Conservation (phyloP, 192 early-diverging fungal genomes). For the Jimgerdemannia lactiflua region DNA sequence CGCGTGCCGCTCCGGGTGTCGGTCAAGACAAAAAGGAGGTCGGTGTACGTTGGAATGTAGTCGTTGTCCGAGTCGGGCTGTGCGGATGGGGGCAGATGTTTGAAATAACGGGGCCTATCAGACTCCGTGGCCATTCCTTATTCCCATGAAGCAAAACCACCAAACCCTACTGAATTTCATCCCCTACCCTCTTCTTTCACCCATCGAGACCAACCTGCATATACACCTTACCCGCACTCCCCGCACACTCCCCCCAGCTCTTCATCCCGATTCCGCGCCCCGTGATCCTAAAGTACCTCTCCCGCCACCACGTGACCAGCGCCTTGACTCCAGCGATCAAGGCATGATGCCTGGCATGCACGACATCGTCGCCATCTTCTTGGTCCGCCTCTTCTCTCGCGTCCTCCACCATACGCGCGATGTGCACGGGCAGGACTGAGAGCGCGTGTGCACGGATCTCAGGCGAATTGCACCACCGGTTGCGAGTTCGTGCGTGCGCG, state of each 20-base stretch:
- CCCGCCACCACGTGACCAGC: slow-evolving; percentile 27
- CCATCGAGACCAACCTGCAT: background rate
- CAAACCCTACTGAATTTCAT: no score
- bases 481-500: slow-evolving; percentile 49
- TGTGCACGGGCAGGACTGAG: slow-evolving; percentile 8
- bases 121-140: background rate
- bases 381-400: no score
- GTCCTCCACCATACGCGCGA: background rate
- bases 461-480: slow-evolving; percentile 49
- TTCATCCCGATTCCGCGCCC: slow-evolving; percentile 13
- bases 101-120: slow-evolving; percentile 13
- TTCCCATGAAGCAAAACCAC: no score
- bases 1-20: slow-evolving; percentile 23
- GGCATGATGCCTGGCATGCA: slow-evolving; percentile 5
- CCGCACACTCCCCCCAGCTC: slow-evolving; percentile 5
- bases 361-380: background rate
- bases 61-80: slow-evolving; percentile 21
- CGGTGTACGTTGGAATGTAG: slow-evolving; percentile 9
- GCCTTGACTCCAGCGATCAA: slow-evolving; percentile 8
- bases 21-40: slow-evolving; percentile 16
- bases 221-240: background rate
- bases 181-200: no score
- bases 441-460: slow-evolving; percentile 35
- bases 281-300: slow-evolving; percentile 19
- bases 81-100: slow-evolving; percentile 10